Evolutionary conservation across 192 early-diverging fungal genomes (phyloP).

Genomic region (Borealophlyctis nickersoniae): DNA sequence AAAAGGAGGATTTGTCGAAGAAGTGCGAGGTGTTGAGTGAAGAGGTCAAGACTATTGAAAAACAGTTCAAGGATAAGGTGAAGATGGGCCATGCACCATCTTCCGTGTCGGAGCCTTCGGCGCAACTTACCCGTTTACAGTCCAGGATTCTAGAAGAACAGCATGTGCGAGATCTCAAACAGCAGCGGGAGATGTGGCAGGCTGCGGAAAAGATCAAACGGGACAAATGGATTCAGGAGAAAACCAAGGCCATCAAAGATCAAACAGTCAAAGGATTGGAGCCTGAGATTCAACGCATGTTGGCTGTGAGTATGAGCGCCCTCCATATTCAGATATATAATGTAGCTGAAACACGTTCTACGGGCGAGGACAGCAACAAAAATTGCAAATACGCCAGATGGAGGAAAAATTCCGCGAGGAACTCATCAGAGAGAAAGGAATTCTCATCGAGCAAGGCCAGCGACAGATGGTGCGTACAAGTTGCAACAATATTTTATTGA

Average conservation of each 20-base stretch:
- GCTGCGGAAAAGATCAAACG: constrained; percentile 57
- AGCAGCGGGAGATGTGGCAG: constrained; percentile 54
- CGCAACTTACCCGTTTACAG: constrained; percentile 20
- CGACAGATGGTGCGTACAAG: constrained; percentile 41
- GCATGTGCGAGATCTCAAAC: constrained; percentile 45
- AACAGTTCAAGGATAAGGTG: constrained; percentile 47
- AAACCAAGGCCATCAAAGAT: constrained; percentile 58
- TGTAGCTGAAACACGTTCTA: too few relatives aligned
- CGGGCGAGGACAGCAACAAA: constrained; percentile 65
- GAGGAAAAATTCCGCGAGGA: constrained; percentile 53
- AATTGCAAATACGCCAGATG: constrained; percentile 47
- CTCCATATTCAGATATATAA: too few relatives aligned
- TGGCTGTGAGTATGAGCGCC: constrained; percentile 37
- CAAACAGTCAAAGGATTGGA: constrained; percentile 59
- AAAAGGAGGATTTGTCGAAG: constrained; percentile 55
- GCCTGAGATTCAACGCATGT: constrained; percentile 59
- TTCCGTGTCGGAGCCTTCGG: neutral
- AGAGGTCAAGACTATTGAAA: constrained; percentile 49
- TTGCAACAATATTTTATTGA: too few relatives aligned
- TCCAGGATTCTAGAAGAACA: constrained; percentile 43
- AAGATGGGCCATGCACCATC: neutral
- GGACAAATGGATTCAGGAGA: constrained; percentile 64
- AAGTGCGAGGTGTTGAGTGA: constrained; percentile 49
- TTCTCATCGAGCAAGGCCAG: constrained; percentile 46
- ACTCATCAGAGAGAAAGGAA: constrained; percentile 39